A percentile compares a stretch with the other conserved stretches of the same genome.
Conservation (phyloP, 495 filamentous ascomycete genomes). For the Cryomyces minteri region DNA sequence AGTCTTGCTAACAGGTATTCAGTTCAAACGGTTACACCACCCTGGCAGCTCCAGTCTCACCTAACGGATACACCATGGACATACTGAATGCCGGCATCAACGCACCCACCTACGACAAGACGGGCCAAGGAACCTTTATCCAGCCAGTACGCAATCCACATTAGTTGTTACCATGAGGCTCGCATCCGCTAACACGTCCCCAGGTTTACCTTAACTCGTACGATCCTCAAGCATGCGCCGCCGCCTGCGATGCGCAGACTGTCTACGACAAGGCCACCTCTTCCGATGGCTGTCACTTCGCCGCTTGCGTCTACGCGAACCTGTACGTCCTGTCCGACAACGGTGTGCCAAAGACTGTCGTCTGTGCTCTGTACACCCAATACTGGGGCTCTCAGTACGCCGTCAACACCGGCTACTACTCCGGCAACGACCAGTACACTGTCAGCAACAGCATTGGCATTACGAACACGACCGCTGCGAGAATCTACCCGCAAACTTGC, state of each 20-base stretch:
- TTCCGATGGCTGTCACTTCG: neutral
- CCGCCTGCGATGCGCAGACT: neutral
- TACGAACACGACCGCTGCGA: neutral
- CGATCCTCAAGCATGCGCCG: neutral
- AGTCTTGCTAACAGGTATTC: no score
- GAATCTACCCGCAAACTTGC: neutral
- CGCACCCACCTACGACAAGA: neutral
- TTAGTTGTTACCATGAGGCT: no score
- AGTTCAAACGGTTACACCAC: neutral
- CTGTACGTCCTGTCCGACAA: neutral
- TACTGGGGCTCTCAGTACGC: neutral
- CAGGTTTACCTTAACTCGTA: neutral
- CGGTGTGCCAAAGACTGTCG: neutral
- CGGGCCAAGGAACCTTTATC: neutral
- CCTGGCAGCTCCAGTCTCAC: neutral
- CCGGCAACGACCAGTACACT: neutral
- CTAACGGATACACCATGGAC: neutral
- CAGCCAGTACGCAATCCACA: neutral
- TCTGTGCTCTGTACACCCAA: neutral
- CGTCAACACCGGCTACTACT: neutral
- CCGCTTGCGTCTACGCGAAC: neutral
- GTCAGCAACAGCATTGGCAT: neutral
- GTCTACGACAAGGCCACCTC: neutral
- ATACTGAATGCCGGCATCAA: neutral
- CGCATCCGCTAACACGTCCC: no score